A percentile compares a stretch with the other conserved stretches of the same genome.
Conservation (phyloP, 768 basidiomycete species). For the Heimioporus sp. region DNA sequence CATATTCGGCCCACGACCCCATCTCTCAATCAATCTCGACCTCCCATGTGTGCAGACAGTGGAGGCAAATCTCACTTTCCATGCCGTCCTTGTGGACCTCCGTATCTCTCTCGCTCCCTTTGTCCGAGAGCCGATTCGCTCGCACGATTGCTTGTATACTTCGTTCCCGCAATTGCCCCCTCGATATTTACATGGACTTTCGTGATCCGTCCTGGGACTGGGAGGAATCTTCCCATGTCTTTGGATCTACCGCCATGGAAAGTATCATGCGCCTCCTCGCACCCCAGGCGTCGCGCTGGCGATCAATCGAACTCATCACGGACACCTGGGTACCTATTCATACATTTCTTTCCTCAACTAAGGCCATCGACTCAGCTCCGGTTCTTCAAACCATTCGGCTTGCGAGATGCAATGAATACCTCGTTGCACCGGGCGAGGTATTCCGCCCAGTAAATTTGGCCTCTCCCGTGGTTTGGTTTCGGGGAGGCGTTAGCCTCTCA, state of each 20-base stretch:
- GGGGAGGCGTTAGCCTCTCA: slow-evolving; percentile 27
- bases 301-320: slow-evolving; percentile 46
- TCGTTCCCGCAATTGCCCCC: slow-evolving; percentile 45
- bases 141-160: slow-evolving; percentile 38
- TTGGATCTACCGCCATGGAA: slow-evolving; percentile 44
- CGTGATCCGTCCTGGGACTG: slow-evolving; percentile 58
- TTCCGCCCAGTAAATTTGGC: slow-evolving; percentile 45
- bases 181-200: slow-evolving; percentile 55
- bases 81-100: slow-evolving; percentile 50
- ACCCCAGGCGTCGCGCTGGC: slow-evolving; percentile 47
- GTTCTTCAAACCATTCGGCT: slow-evolving; percentile 43
- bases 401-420: slow-evolving; percentile 58
- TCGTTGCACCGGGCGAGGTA: slow-evolving; percentile 40
- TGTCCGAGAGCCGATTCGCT: slow-evolving; percentile 35
- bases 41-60: slow-evolving; percentile 49
- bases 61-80: slow-evolving; percentile 47
- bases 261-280: slow-evolving; percentile 43
- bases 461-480: slow-evolving; percentile 43
- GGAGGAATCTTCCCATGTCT: slow-evolving; percentile 44
- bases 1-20: slow-evolving; percentile 25
- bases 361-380: slow-evolving; percentile 31
- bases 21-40: slow-evolving; percentile 32
- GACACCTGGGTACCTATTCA: slow-evolving; percentile 63
- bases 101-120: slow-evolving; percentile 46
- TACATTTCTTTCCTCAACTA: slow-evolving; percentile 45